Conservation (phyloP, 2,329 filamentous ascomycete genomes). For the Diplodia corticola region DNA sequence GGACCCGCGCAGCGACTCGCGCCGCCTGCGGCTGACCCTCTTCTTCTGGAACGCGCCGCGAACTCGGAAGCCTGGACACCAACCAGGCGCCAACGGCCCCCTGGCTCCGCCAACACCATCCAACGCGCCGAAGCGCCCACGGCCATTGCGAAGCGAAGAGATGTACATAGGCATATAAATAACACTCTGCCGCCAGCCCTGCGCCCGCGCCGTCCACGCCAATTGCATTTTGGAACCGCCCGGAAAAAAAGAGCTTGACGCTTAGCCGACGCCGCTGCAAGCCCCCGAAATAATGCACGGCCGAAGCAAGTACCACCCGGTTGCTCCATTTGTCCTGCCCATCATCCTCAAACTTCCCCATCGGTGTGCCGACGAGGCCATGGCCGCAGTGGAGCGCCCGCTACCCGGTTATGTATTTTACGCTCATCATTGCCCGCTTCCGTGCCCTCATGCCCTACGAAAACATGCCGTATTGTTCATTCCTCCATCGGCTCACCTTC, state of each 20-base stretch:
- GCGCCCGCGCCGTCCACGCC: not conserved
- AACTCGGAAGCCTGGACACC: not conserved
- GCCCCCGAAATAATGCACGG: conserved; percentile 21
- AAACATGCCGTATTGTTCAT: conserved; percentile 24
- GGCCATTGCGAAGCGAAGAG: not conserved
- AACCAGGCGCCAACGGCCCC: conserved; percentile 2
- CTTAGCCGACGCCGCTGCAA: conserved; percentile 13
- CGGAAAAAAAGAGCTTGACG: conserved; percentile 1
- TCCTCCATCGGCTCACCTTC: conserved; percentile 37
- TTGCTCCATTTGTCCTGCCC: conserved; percentile 15
- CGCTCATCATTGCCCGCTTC: not conserved
- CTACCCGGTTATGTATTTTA: not conserved
- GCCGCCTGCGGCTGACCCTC: conserved; percentile 5
- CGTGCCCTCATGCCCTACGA: not conserved
- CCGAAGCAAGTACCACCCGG: conserved; percentile 17
- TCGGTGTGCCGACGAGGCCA: conserved; percentile 10
- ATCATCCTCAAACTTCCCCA: conserved; percentile 20
- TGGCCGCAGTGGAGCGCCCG: not conserved
- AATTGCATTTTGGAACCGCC: not conserved
- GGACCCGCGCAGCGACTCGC: conserved; percentile 2
- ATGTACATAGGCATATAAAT: not conserved
- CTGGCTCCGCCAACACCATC: not conserved
- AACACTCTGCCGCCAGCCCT: not conserved
- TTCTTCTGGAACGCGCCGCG: conserved; percentile 20
- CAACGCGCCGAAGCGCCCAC: not conserved